These are phyloP conservation scores for Penicillium manginii DNA, from an alignment of 495 filamentous ascomycete species.

Conservation along the genomic window DNA sequence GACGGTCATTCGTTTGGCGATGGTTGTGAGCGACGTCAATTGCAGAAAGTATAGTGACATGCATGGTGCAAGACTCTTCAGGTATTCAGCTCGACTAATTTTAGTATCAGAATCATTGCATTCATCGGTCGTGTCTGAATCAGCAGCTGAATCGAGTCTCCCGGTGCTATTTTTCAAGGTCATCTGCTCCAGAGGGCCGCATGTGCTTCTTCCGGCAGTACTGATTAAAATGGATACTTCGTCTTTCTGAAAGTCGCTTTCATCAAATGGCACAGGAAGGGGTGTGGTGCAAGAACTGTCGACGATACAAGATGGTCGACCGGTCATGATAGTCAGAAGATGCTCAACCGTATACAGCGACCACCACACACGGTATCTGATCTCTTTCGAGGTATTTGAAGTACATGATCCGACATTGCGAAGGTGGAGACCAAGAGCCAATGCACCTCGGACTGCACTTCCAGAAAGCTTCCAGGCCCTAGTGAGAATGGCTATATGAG, in stretches of 20 bases:
- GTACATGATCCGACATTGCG: conserved; percentile 54
- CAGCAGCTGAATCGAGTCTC: conserved; percentile 28
- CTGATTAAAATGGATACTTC: conserved; percentile 40
- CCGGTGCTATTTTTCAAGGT: conserved; percentile 25
- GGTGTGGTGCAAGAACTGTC: conserved; percentile 59
- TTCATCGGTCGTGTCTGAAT: conserved; percentile 30
- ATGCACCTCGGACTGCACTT: conserved; percentile 58
- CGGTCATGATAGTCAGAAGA: conserved; percentile 60
- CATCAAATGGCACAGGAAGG: conserved; percentile 57
- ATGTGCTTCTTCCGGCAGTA: conserved; percentile 23
- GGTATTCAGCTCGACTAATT: conserved; percentile 27
- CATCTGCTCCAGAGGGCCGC: conserved; percentile 27
- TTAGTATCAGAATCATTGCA: conserved; percentile 20
- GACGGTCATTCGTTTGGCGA: conserved; percentile 54
- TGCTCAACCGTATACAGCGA: conserved; percentile 61
- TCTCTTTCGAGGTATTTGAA: conserved; percentile 56
- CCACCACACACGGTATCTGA: conserved; percentile 64
- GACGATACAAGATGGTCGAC: conserved; percentile 60
- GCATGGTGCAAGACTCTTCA: conserved; percentile 38
- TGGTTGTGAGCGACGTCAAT: conserved; percentile 48
- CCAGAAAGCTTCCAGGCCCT: conserved; percentile 67
- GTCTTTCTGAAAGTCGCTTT: conserved; percentile 47
- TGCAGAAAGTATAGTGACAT: conserved; percentile 56
- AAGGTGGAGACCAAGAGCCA: conserved; percentile 64
- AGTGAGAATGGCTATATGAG: conserved; percentile 13